Evolutionary conservation across 129 eudicot species (phyloP).

Genomic region (Saposhnikovia divaricata): DNA sequence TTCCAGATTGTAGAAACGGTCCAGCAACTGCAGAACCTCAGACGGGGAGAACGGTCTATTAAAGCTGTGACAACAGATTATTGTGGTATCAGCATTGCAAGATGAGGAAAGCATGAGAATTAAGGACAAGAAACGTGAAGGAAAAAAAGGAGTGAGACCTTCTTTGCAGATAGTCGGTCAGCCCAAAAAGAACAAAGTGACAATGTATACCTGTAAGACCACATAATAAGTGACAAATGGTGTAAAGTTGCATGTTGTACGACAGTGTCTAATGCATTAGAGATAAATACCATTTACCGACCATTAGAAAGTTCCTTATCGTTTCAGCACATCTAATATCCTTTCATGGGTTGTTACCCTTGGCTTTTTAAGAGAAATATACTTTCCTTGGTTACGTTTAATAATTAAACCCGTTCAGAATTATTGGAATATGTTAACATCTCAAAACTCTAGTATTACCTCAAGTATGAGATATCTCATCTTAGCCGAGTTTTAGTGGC

Average conservation of each 20-base stretch:
- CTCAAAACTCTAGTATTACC: not conserved
- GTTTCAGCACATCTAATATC: not conserved
- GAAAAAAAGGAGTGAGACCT: conserved; percentile 33
- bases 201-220: conserved; percentile 65
- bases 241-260: not conserved
- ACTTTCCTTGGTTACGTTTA: too few relatives aligned
- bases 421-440: not conserved
- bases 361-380: not conserved
- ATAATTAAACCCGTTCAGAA: not conserved
- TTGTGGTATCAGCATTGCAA: not conserved
- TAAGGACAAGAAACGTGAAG: not conserved
- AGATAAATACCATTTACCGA: not conserved
- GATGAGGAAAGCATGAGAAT: not conserved
- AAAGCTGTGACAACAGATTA: conserved; percentile 36
- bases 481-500: too few relatives aligned
- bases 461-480: not conserved
- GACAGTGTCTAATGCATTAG: not conserved
- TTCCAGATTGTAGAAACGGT: conserved; percentile 86
- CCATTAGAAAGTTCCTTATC: not conserved
- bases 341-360: not conserved
- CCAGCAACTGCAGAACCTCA: conserved; percentile 82
- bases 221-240: not conserved
- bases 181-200: conserved; percentile 87
- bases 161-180: conserved; percentile 69
- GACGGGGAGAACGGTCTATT: conserved; percentile 64